Evolutionary conservation across 73 alveolate genomes (phyloP).

Genomic region (Stentor coeruleus): DNA sequence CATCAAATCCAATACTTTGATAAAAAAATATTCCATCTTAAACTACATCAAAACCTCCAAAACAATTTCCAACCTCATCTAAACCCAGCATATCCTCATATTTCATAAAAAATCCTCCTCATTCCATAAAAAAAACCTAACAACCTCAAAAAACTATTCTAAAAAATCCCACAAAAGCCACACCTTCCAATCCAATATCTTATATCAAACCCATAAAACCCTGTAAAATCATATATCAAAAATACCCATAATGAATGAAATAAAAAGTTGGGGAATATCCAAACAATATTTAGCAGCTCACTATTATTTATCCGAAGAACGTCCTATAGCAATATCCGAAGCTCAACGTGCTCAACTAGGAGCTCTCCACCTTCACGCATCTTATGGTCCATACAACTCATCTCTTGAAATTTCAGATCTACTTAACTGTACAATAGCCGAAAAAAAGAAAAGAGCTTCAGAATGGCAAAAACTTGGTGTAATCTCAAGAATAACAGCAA

Average conservation of each 20-base stretch:
- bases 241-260: too few species aligned
- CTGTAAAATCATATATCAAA: too few species aligned
- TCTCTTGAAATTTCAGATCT: background rate
- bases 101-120: too few species aligned
- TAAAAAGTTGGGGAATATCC: background rate
- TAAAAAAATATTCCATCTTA: too few species aligned
- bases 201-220: slow-evolving; percentile 72
- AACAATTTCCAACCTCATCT: too few species aligned
- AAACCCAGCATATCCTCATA: too few species aligned
- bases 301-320: background rate
- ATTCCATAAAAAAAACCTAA: slow-evolving; percentile 41
- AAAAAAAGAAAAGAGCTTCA: background rate
- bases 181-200: slow-evolving; percentile 67
- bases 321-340: background rate
- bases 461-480: background rate
- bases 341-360: background rate
- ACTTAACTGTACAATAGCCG: background rate
- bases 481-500: background rate
- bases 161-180: slow-evolving; percentile 68
- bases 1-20: too few species aligned
- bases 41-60: too few species aligned
- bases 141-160: slow-evolving; percentile 54
- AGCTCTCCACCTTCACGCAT: slow-evolving; percentile 1
- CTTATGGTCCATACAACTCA: background rate
- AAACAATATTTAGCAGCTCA: slow-evolving; percentile 9